Conservation (phyloP, 345 rosid genomes). For the Eucalyptus fibrosa region DNA sequence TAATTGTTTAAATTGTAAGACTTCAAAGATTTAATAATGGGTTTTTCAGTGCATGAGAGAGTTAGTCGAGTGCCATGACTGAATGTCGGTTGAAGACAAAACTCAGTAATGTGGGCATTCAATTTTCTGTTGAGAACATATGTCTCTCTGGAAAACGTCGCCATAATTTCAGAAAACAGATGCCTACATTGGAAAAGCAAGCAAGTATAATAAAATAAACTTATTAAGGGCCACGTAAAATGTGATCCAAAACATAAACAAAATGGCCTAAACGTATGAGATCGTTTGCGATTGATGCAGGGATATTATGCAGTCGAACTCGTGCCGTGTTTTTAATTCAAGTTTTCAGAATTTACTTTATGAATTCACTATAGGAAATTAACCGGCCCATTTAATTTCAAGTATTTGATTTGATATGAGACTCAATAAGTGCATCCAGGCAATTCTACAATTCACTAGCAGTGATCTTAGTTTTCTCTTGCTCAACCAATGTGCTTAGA, state of each 20-base stretch:
- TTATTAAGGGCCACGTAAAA: background rate
- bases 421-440: too few species aligned
- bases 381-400: too few species aligned
- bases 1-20: background rate
- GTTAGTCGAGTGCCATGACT: background rate
- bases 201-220: background rate
- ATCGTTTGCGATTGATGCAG: background rate
- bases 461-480: too few species aligned
- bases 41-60: background rate
- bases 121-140: background rate
- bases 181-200: background rate
- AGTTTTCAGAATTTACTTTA: too few species aligned
- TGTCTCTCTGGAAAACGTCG: background rate
- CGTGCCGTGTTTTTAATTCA: too few species aligned
- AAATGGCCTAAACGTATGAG: background rate
- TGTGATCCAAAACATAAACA: background rate
- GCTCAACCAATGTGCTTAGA: too few species aligned
- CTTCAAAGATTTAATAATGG: background rate
- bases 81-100: background rate
- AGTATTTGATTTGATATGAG: too few species aligned
- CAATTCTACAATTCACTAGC: too few species aligned
- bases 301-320: too few species aligned
- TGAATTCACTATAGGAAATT: too few species aligned
- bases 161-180: background rate
- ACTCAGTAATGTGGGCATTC: background rate